Conservation (phyloP, 495 filamentous ascomycete species). For the Neurospora pannonica region DNA sequence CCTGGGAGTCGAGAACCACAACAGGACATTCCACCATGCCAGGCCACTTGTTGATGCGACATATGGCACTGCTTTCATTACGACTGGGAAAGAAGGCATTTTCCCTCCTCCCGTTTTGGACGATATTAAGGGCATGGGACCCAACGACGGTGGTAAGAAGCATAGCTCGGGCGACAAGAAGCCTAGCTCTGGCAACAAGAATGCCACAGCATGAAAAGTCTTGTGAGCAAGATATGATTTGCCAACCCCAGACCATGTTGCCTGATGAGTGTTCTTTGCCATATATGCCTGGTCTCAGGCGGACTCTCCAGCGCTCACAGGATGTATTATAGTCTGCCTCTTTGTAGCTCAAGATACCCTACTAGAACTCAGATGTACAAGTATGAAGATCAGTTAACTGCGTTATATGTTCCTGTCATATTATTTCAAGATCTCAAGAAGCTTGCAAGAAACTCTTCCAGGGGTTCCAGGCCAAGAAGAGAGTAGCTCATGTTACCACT, state of each 20-base stretch:
- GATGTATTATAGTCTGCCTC: not conserved
- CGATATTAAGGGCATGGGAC: constrained; percentile 8
- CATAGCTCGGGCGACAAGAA: not conserved
- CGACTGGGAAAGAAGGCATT: constrained; percentile 31
- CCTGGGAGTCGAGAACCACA: constrained; percentile 57
- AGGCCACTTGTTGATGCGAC: constrained; percentile 48
- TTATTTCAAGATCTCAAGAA: not conserved
- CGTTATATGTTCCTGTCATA: not conserved
- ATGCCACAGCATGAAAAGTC: not conserved
- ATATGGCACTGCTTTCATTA: constrained; percentile 53
- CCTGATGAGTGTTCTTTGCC: not conserved
- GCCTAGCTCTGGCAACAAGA: not conserved
- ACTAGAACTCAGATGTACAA: not conserved
- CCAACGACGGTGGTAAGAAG: not conserved
- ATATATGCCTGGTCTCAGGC: not conserved
- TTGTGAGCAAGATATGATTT: not conserved
- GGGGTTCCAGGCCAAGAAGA: not conserved
- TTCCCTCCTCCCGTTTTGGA: constrained; percentile 29
- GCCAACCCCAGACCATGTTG: not conserved
- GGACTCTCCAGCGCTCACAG: not conserved
- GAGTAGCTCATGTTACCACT: not conserved
- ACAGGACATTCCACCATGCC: constrained; percentile 48
- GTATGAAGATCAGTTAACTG: not conserved
- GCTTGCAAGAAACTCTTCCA: not conserved
- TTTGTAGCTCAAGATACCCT: not conserved